These are phyloP conservation scores for Penicillium sp. DNA, from an alignment of 2,329 filamentous ascomycete genomes.

Conservation along the genomic window DNA sequence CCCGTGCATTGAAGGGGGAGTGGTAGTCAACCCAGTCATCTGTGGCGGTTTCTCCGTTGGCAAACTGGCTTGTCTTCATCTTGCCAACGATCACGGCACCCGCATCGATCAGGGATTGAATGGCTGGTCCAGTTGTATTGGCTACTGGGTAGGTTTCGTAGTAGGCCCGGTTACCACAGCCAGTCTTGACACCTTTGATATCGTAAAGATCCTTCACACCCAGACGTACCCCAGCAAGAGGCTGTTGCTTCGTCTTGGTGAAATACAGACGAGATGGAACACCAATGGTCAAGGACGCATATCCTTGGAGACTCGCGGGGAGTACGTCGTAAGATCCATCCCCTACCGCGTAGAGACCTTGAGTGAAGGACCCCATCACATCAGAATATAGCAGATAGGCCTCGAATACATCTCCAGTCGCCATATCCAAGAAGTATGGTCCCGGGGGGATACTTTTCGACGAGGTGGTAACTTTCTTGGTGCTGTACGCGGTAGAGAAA, in stretches of 20 bases:
- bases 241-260: constrained; percentile 46
- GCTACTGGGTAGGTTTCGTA: constrained; percentile 55
- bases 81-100: constrained; percentile 56
- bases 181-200: constrained; percentile 60
- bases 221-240: constrained; percentile 63
- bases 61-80: constrained; percentile 41
- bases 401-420: constrained; percentile 10
- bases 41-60: constrained; percentile 35
- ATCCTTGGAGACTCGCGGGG: neutral
- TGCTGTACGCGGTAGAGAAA: neutral
- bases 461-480: neutral
- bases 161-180: constrained; percentile 63
- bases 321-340: constrained; percentile 2
- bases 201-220: constrained; percentile 67
- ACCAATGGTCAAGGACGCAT: constrained; percentile 26
- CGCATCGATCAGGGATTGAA: constrained; percentile 61
- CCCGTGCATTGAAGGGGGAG: constrained; percentile 42
- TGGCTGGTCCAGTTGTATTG: constrained; percentile 53
- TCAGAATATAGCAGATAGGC: constrained; percentile 14
- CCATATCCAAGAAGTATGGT: constrained; percentile 6
- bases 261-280: constrained; percentile 66
- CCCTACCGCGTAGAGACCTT: neutral
- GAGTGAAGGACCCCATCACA: constrained; percentile 6
- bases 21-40: constrained; percentile 42
- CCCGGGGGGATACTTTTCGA: constrained; percentile 2